These are phyloP conservation scores for Cucurbita ficifolia DNA, from an alignment of 306 rosid species.

Conservation along the genomic window DNA sequence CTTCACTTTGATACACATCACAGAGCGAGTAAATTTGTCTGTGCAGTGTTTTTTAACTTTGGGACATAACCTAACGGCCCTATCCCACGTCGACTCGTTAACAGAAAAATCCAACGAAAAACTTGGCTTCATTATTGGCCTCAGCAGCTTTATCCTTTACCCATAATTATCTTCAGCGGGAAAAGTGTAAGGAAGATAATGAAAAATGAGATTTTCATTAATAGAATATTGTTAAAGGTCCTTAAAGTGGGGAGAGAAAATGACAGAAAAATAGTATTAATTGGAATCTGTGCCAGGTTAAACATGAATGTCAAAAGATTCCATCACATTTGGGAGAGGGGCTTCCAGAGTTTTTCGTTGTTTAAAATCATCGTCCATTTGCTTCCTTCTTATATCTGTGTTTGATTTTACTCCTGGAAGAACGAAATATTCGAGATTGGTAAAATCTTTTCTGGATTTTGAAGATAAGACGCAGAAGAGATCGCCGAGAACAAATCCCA, in stretches of 20 bases:
- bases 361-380: not conserved
- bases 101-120: constrained; percentile 2
- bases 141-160: not conserved
- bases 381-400: not conserved
- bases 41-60: not conserved
- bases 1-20: not conserved
- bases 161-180: constrained; percentile 3
- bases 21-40: not conserved
- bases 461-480: constrained; percentile 3
- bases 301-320: constrained; percentile 4
- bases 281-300: constrained; percentile 24
- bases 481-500: not conserved
- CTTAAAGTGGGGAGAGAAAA: not conserved
- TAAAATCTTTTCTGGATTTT: constrained; percentile 9
- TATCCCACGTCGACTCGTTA: not conserved
- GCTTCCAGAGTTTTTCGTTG: not conserved
- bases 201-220: not conserved
- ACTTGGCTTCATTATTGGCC: constrained; percentile 8
- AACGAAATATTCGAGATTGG: not conserved
- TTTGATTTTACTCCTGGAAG: not conserved
- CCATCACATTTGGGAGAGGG: constrained; percentile 16
- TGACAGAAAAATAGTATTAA: not conserved
- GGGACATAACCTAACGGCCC: not conserved
- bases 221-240: constrained; percentile 6
- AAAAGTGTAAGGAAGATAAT: not conserved